These are phyloP conservation scores for Boletus semigastroideus DNA, from an alignment of 1,284 basidiomycete species.

Conservation along the genomic window DNA sequence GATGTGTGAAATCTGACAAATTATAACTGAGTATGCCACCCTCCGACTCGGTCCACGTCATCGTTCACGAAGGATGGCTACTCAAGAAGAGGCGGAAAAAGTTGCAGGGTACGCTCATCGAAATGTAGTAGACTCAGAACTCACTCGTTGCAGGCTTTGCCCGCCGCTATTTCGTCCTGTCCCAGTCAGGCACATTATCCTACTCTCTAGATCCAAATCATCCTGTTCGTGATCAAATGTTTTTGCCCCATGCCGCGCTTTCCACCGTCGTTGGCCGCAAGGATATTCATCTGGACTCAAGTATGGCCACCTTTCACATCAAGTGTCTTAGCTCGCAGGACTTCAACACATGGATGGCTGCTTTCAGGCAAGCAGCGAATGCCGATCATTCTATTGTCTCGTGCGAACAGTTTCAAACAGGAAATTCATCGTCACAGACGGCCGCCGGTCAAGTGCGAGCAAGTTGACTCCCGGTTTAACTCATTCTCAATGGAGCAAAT, in stretches of 20 bases:
- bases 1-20: too few relatives aligned
- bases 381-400: background rate
- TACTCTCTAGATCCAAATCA: conserved; percentile 76
- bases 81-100: conserved; percentile 81
- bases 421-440: conserved; percentile 54
- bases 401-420: conserved; percentile 35
- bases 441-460: conserved; percentile 49
- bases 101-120: conserved; percentile 65
- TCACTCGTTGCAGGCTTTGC: conserved; percentile 63
- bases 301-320: conserved; percentile 74
- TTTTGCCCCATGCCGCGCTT: conserved; percentile 68
- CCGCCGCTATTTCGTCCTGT: conserved; percentile 72
- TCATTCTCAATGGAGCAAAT: conserved; percentile 45
- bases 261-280: conserved; percentile 65
- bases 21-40: too few relatives aligned
- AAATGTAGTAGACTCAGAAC: conserved; percentile 3
- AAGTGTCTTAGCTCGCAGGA: conserved; percentile 71
- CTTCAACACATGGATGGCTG: conserved; percentile 71
- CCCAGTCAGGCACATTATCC: conserved; percentile 64
- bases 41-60: conserved; percentile 21
- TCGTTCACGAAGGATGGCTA: conserved; percentile 71
- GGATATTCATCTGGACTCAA: conserved; percentile 78
- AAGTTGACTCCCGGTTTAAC: conserved; percentile 38
- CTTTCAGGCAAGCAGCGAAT: conserved; percentile 55
- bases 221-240: conserved; percentile 68